Conservation (phyloP, 2,329 filamentous ascomycete genomes). For the Apiospora marii region DNA sequence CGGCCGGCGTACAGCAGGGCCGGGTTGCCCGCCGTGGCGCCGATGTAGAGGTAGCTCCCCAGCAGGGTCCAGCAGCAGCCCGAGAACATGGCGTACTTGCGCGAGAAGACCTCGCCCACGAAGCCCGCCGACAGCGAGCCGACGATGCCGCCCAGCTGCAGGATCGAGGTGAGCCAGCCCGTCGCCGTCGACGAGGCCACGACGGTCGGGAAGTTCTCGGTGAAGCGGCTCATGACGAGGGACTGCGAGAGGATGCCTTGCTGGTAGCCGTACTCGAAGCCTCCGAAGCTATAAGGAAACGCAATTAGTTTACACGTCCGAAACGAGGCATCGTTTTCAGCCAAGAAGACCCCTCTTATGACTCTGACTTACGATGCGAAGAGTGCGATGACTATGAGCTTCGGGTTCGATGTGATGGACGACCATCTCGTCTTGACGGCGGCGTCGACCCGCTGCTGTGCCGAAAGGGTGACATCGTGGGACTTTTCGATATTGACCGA, state of each 20-base stretch:
- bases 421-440: conserved; percentile 36
- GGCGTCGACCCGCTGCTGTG: conserved; percentile 27
- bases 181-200: conserved; percentile 54
- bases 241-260: conserved; percentile 63
- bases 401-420: conserved; percentile 45
- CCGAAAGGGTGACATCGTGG: conserved; percentile 20
- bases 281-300: conserved; percentile 50
- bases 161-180: conserved; percentile 53
- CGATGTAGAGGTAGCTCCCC: conserved; percentile 56
- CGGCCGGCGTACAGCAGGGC: conserved; percentile 60
- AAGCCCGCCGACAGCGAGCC: conserved; percentile 61
- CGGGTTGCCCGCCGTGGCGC: conserved; percentile 50
- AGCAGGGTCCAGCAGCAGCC: conserved; percentile 52
- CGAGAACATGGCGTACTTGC: conserved; percentile 61
- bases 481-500: conserved; percentile 14
- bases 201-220: conserved; percentile 56
- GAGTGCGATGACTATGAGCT: conserved; percentile 49
- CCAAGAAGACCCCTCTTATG: no score
- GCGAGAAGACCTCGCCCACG: conserved; percentile 59
- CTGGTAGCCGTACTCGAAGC: conserved; percentile 62
- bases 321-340: not conserved
- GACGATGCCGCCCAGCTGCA: conserved; percentile 65
- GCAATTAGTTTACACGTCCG: not conserved
- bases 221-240: conserved; percentile 60
- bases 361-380: conserved; percentile 46